phyloP scores from a whole-genome alignment of 441 rosid genomes.

The Populus hybrid region DNA sequence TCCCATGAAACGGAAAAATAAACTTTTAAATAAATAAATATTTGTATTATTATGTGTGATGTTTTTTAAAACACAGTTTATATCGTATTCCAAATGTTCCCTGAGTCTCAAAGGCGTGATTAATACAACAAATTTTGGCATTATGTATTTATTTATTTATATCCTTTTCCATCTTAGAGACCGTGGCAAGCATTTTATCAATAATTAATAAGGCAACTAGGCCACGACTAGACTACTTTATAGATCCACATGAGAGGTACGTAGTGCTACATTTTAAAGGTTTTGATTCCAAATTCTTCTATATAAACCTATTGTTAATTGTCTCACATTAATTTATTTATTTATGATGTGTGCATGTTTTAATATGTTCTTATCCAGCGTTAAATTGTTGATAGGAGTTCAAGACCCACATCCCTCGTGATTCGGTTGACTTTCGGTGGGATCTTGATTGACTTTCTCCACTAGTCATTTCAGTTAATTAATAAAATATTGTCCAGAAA shows the following conservation, averaged over 20 bases:
- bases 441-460: background rate
- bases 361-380: background rate
- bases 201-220: constrained; percentile 8
- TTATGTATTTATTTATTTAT: too few relatives aligned
- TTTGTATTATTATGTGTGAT: too few relatives aligned
- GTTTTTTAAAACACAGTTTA: too few relatives aligned
- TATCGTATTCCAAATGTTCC: too few relatives aligned
- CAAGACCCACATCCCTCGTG: background rate
- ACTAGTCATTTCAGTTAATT: background rate
- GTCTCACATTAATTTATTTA: background rate
- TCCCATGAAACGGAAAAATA: too few relatives aligned
- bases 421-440: background rate
- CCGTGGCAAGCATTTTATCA: too few relatives aligned
- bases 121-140: too few relatives aligned
- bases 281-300: background rate
- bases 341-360: background rate
- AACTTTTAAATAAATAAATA: too few relatives aligned
- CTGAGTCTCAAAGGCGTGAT: too few relatives aligned
- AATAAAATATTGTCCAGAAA: too few relatives aligned
- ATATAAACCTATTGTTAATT: too few relatives aligned
- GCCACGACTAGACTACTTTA: constrained; percentile 22
- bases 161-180: too few relatives aligned
- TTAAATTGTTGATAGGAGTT: background rate
- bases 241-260: constrained; percentile 33
- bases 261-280: constrained; percentile 4